phyloP scores from a whole-genome alignment of 2,329 filamentous ascomycete species.

The Colletotrichum orchidophilum region DNA sequence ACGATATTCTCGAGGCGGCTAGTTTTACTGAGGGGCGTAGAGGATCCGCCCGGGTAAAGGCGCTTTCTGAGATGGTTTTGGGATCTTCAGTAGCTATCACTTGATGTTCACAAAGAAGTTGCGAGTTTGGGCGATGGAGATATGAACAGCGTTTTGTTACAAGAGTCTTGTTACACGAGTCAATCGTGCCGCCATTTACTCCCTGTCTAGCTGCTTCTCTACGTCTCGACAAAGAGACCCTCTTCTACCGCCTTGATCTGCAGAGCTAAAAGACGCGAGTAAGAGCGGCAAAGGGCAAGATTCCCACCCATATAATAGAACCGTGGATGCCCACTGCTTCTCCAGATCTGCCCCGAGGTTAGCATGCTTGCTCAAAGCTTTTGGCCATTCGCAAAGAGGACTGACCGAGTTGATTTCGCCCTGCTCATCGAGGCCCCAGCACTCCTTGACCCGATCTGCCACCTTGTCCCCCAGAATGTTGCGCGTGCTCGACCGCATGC shows the following conservation, averaged over 20 bases:
- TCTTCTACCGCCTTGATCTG: conserved; percentile 59
- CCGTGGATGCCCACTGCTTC: conserved; percentile 67
- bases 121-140: no score
- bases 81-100: no score
- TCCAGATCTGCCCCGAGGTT: conserved; percentile 62
- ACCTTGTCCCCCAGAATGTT: conserved; percentile 70
- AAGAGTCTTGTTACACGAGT: no score
- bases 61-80: no score
- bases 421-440: conserved; percentile 70
- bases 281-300: conserved; percentile 69
- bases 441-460: conserved; percentile 64
- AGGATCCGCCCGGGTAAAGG: no score
- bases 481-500: conserved; percentile 72
- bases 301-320: conserved; percentile 76
- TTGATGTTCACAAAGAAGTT: no score
- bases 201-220: no score
- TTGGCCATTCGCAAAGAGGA: conserved; percentile 12
- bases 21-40: no score
- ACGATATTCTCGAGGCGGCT: no score
- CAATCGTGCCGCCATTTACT: no score
- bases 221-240: conserved; percentile 46
- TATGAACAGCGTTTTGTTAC: no score
- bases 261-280: conserved; percentile 62
- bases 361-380: not conserved
- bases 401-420: conserved; percentile 55